Evolutionary conservation across 2,329 filamentous ascomycete genomes (phyloP), one percentile per base, ranked within the genome.

Genomic region (Hypomyces perniciosus): DNA sequence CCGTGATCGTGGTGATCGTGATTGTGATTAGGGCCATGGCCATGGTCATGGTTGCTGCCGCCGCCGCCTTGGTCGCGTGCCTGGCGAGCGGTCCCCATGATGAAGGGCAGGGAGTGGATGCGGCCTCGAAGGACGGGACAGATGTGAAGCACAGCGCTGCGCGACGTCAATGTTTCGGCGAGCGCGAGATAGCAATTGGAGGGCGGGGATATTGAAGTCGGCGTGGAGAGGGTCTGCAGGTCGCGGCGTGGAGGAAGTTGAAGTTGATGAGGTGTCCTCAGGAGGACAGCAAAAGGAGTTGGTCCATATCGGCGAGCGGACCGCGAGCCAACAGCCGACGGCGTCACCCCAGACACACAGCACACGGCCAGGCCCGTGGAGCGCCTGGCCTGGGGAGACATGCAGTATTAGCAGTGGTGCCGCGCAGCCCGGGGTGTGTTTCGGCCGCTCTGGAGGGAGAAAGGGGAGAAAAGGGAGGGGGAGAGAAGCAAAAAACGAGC

Each of bases 11-110:
- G 57, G 49, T 59, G 54, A 46, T 57, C 56, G 45, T 93, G 90
- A 70, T 99, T 92, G 59, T 88, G 86, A 70, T 95, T 90, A 68
- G 93, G 87, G 64, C 90, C 84, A 62, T 92, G 87, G 66, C 83
- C 78, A 53, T 73, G 70, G 56, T 82, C 80, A 52, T 72, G 69
- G 57, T 83, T 79, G 33, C 70, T 69, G 57, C 84, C 78, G 56
- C 66, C 53, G 28, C 61, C 57, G 46, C 52, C 51, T 60, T 68
- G 56, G 47, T 66, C 62, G 47, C 64, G 61, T 50, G 65, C 66
- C 57, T 68, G 66, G 46, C 65, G 62, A 37, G 59, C 57, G 55
- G 62, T 59, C 51, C 62, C 62, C 60, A 68, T 65, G 54, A 63
- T 53, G 48, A 51, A 51, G 44, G 58, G 56, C 12, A 58, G 54